These are phyloP conservation scores for Pelargonium fulgidum DNA, from an alignment of 441 rosid genomes.

Conservation along the genomic window DNA sequence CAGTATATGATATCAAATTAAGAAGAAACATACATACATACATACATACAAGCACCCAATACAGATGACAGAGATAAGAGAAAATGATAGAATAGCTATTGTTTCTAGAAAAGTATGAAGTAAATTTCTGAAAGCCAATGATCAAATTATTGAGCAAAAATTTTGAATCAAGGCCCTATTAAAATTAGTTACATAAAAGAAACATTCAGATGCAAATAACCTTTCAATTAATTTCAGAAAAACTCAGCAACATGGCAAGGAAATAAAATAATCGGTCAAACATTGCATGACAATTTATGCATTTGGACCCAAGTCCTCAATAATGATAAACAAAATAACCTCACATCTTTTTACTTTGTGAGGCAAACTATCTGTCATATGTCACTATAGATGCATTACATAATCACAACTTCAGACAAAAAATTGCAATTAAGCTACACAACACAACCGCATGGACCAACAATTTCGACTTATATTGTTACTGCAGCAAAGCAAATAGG, in stretches of 20 bases:
- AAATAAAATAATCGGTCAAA: not conserved
- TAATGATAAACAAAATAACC: slow-evolving; percentile 6
- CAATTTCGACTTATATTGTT: not conserved
- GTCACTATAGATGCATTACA: not conserved
- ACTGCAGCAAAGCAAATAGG: not conserved
- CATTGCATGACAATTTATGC: not conserved
- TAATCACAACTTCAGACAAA: not conserved
- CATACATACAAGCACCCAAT: not conserved
- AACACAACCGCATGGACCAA: not conserved
- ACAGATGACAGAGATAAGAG: not conserved
- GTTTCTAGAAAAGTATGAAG: not conserved
- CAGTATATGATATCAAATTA: not conserved
- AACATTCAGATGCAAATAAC: not conserved
- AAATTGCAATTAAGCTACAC: not conserved
- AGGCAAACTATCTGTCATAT: not conserved
- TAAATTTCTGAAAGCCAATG: not conserved
- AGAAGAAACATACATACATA: not conserved
- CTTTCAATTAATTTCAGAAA: not conserved
- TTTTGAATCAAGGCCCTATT: not conserved
- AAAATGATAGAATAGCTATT: not conserved
- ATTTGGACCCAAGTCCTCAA: slow-evolving; percentile 1
- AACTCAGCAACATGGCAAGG: not conserved
- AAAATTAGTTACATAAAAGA: not conserved
- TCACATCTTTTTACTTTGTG: not conserved
- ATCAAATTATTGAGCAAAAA: not conserved